phyloP scores from a whole-genome alignment of 1,284 basidiomycete genomes.

The Sphagnurus paluster region DNA sequence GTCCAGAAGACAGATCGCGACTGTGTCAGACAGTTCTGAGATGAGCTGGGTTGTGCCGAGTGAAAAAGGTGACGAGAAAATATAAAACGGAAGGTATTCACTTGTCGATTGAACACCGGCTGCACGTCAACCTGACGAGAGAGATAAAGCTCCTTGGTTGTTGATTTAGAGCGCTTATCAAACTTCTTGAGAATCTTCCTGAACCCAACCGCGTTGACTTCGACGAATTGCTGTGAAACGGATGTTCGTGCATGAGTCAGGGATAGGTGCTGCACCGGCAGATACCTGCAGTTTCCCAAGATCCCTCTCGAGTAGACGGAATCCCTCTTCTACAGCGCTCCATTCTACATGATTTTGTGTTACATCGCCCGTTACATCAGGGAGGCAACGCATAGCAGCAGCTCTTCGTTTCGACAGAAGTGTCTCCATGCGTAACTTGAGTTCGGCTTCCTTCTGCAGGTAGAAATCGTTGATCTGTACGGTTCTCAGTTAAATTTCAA shows the following conservation, averaged over 20 bases:
- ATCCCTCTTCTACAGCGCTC: slow-evolving; percentile 95
- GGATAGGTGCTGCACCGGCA: slow-evolving; percentile 19
- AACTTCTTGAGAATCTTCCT: slow-evolving; percentile 99
- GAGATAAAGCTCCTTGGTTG: slow-evolving; percentile 95
- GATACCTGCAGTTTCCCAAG: slow-evolving; percentile 92
- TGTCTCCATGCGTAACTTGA: slow-evolving; percentile 90
- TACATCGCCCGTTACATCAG: slow-evolving; percentile 58
- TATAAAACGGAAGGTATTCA: slow-evolving; percentile 29
- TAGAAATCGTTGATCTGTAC: slow-evolving; percentile 98
- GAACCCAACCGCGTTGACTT: slow-evolving; percentile 97
- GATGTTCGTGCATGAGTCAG: slow-evolving; percentile 21
- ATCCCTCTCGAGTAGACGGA: slow-evolving; percentile 93
- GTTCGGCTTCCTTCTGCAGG: slow-evolving; percentile 95
- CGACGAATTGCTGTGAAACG: slow-evolving; percentile 84
- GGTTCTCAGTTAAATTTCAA: slow-evolving; percentile 9
- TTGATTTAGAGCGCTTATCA: slow-evolving; percentile 95
- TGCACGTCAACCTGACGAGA: slow-evolving; percentile 98
- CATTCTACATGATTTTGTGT: slow-evolving; percentile 81
- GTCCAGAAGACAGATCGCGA: slow-evolving; percentile 91
- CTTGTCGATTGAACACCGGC: slow-evolving; percentile 96
- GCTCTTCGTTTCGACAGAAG: slow-evolving; percentile 92
- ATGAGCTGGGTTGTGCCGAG: slow-evolving; percentile 65
- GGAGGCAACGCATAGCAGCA: slow-evolving; percentile 70
- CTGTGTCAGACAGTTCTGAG: slow-evolving; percentile 93
- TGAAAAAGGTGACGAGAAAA: slow-evolving; percentile 3